Base-by-base conservation (phyloP, 306 rosid species). In the Glycyrrhiza uralensis region DNA sequence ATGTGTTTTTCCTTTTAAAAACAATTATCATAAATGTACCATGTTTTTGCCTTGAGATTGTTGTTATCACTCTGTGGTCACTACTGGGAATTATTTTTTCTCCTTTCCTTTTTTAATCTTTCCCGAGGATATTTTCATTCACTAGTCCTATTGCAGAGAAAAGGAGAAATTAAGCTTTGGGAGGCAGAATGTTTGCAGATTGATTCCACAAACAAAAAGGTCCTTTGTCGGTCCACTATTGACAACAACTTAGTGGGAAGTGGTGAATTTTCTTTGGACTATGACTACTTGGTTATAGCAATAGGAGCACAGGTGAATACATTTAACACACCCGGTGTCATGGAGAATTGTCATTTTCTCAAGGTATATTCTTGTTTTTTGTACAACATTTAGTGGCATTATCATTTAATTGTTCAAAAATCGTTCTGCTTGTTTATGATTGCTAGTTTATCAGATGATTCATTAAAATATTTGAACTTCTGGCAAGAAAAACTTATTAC, bases 261-360 rank as follows among this genome's bases (percentile, higher is more conserved):
- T 79, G 72, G 73, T 6, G 91, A 87, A 39, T 85, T 90, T 70
- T 65, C 71, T 67, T 60, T 90, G 72, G 92, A 86, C 17, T 90
- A 86, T 76, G 96, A 90, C 87, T 83, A 76, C 85, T 76, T 88
- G 83, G 81, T 90, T 33, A 51, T 90, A 56, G 94, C 94, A 22
- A 3, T 84, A 14, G 96, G 94, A 77, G 90, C 96, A n/a, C 86
- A 88, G 86, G 92, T 80, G 42, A 90, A 90, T 65, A 90, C 96
- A 19, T 88, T 90, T 42, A 73, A 86, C 80, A 90, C 94, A 17
- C 94, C 94, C 3, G 96, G 96, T 50, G 96, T 90, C 33, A 52
- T 4, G 57, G 96, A 90, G 74, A 83, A 88, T 50, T 90, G 94
- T 58, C 85, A 88, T 72, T 88, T 90, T 81, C 87, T 90, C 47